Base-by-base conservation (phyloP, 2,329 filamentous ascomycete species). In the Ustulina deusta region DNA sequence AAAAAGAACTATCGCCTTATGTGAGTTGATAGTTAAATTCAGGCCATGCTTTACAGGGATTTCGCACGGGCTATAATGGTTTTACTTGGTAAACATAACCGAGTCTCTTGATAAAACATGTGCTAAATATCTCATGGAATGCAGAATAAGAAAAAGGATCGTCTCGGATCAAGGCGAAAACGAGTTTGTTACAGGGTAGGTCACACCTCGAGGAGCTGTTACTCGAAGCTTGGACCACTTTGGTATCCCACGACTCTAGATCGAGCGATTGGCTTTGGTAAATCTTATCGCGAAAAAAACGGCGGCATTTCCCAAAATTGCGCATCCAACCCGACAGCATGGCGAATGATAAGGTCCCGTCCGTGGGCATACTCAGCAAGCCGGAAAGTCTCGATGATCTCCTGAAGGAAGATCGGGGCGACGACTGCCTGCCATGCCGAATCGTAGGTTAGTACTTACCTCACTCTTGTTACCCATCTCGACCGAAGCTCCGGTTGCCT, bases 371-470 rank as follows among this genome's bases (percentile, higher is more conserved):
- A 55, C 83, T 88, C 61, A 86, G 90, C 70, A 85, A 85, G 75
- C 88, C 89, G 1, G 88, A 91, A 77, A 87, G 86, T 68, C 84
- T 89, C 58, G 80, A 92, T 70, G 86, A 83, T 25, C 81, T 89
- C 46, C 79, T 89, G 40, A 85, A 85, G 67, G 78, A 85, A 73
- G 86, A 89, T 74, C 82, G 85, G 27, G 84, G 82, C 66, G 86
- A 90, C 48, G 88, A 95, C 80, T 95, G 92, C 78, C 81, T 89
- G 46, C 83, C 90, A 38, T 96, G 92, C 81, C 87, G 87, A 75
- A 79, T 93, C 34, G 84, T 93, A 61, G 92, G 92, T 93, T 81
- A 75, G 85, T 83, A 44, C 38, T 9, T 57, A 17, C 38, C 27
- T 44, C 20, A 17, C 34, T 49, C 36, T 42, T 38, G 9, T 27